A percentile compares a stretch with the other conserved stretches of the same genome.
These are phyloP conservation scores for Fusarium oligoseptatum DNA, from an alignment of 2,329 filamentous ascomycete genomes.

Conservation along the genomic window DNA sequence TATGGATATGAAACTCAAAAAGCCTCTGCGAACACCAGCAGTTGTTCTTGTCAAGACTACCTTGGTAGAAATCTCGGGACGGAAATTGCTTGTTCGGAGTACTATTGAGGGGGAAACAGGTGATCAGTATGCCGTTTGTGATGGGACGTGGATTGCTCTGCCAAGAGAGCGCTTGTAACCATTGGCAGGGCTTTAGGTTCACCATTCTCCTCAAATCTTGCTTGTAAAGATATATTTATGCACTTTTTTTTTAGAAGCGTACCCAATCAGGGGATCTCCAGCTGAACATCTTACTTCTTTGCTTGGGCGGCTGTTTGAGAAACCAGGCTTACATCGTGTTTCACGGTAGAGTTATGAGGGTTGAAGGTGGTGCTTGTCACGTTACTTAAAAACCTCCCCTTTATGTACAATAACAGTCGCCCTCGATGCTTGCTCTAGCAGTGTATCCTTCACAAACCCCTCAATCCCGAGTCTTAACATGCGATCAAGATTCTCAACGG, in stretches of 20 bases:
- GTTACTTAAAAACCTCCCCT: neutral
- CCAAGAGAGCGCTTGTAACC: neutral
- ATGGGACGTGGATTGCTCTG: neutral
- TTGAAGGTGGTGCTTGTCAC: neutral
- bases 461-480: neutral
- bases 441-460: neutral
- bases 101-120: neutral
- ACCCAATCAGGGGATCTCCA: too few species aligned
- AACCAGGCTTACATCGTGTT: neutral
- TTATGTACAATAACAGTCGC: neutral
- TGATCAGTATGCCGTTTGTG: neutral
- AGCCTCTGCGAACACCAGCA: neutral
- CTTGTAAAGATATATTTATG: too few species aligned
- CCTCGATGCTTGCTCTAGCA: neutral
- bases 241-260: too few species aligned
- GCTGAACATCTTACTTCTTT: too few species aligned
- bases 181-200: neutral
- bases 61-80: neutral
- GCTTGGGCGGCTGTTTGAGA: neutral
- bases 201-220: too few species aligned
- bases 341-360: neutral
- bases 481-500: neutral
- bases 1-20: neutral
- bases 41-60: neutral
- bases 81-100: neutral